These are phyloP conservation scores for Phialophora tarda DNA, from an alignment of 2,329 filamentous ascomycete species.

Conservation along the genomic window DNA sequence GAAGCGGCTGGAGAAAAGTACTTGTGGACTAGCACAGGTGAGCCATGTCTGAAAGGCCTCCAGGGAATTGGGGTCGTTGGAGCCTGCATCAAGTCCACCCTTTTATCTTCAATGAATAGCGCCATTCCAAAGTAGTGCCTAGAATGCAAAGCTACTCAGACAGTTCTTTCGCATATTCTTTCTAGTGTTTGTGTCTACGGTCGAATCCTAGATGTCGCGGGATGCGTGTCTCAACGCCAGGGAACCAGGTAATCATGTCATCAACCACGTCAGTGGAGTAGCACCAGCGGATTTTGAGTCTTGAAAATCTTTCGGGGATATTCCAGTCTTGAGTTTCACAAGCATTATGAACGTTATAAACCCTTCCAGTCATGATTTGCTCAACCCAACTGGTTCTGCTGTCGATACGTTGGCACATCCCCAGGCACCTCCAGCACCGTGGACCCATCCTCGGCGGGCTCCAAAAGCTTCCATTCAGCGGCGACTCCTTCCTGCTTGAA, in stretches of 20 bases:
- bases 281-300: neutral
- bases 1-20: slow-evolving; percentile 26
- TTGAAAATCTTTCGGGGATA: neutral
- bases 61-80: slow-evolving; percentile 29
- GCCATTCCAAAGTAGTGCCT: slow-evolving; percentile 34
- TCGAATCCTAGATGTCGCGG: neutral
- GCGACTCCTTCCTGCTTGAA: slow-evolving; percentile 69
- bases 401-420: slow-evolving; percentile 26
- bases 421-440: slow-evolving; percentile 43
- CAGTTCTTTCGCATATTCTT: slow-evolving; percentile 10
- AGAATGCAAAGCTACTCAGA: slow-evolving; percentile 35
- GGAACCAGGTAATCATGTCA: neutral
- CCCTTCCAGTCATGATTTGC: neutral
- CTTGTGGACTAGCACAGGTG: slow-evolving; percentile 29
- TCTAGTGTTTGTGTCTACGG: neutral
- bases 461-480: slow-evolving; percentile 85
- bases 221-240: neutral
- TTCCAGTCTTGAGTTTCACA: neutral
- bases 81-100: slow-evolving; percentile 30
- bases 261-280: neutral
- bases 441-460: slow-evolving; percentile 74
- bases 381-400: neutral
- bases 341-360: neutral
- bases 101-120: slow-evolving; percentile 37
- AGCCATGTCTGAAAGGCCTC: slow-evolving; percentile 26